phyloP scores from a whole-genome alignment of 2,329 filamentous ascomycete species.

The Fusarium devonianum region DNA sequence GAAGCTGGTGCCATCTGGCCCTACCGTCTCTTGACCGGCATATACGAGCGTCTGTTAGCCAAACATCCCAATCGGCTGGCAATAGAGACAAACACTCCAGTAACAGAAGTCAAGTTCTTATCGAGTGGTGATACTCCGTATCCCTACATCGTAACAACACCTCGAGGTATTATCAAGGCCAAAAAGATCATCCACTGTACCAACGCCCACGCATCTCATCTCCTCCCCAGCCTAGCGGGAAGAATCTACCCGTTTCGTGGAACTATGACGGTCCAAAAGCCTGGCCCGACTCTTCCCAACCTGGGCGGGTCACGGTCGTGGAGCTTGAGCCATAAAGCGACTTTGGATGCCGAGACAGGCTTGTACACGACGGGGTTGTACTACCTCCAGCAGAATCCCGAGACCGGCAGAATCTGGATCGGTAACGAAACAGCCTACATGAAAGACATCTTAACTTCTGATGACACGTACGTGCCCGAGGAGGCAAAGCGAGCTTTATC shows the following conservation, averaged over 20 bases:
- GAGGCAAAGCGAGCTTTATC: too few relatives aligned
- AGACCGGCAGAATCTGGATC: too few relatives aligned
- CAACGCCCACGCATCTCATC: slow-evolving; percentile 59
- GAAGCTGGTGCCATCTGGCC: slow-evolving; percentile 57
- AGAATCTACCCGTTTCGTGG: slow-evolving; percentile 53
- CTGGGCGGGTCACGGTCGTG: slow-evolving; percentile 50
- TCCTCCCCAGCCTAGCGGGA: slow-evolving; percentile 56
- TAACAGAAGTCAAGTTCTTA: slow-evolving; percentile 1
- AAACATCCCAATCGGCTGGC: slow-evolving; percentile 41
- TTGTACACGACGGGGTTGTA: slow-evolving; percentile 40
- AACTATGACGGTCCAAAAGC: slow-evolving; percentile 57
- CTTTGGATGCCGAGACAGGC: slow-evolving; percentile 57
- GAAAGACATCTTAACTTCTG: too few relatives aligned
- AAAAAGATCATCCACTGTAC: slow-evolving; percentile 63
- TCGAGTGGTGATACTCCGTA: slow-evolving; percentile 28
- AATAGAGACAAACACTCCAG: slow-evolving; percentile 50
- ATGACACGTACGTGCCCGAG: too few relatives aligned
- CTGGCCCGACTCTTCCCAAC: slow-evolving; percentile 43
- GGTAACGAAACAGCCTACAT: too few relatives aligned
- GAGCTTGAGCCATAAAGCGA: slow-evolving; percentile 52
- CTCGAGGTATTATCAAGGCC: slow-evolving; percentile 53
- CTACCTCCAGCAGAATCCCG: slow-evolving; percentile 38
- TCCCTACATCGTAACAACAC: slow-evolving; percentile 54
- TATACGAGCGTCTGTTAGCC: slow-evolving; percentile 49
- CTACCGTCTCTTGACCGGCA: slow-evolving; percentile 53